Evolutionary conservation across 1,284 basidiomycete genomes (phyloP).

Genomic region (Cryptococcus sp.): DNA sequence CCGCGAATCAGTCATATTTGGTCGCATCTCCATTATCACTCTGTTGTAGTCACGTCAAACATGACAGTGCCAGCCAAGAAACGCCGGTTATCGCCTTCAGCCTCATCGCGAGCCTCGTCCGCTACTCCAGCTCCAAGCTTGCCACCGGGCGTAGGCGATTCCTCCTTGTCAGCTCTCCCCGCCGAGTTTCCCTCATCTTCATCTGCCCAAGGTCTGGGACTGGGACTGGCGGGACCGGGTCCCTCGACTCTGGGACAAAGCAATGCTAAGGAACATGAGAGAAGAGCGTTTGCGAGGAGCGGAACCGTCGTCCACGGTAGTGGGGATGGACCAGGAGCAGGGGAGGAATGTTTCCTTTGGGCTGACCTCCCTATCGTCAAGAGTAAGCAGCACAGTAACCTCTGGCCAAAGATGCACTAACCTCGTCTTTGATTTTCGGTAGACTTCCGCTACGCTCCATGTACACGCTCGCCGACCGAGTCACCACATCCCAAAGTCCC

Average conservation of each 20-base stretch:
- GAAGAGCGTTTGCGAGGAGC: conserved; percentile 13
- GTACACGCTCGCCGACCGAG: conserved; percentile 47
- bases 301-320: conserved; percentile 32
- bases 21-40: too few relatives aligned
- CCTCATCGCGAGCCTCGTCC: conserved; percentile 19
- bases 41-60: too few relatives aligned
- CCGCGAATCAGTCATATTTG: too few relatives aligned
- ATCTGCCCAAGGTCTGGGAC: conserved; percentile 5
- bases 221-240: conserved; percentile 17
- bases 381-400: conserved; percentile 4
- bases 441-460: conserved; percentile 55
- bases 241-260: conserved; percentile 17
- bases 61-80: conserved; percentile 3
- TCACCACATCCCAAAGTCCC: conserved; percentile 40
- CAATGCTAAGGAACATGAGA: conserved; percentile 13
- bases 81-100: conserved; percentile 15
- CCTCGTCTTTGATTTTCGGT: not conserved
- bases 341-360: conserved; percentile 51
- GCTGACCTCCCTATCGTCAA: conserved; percentile 50
- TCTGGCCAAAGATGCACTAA: not conserved
- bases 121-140: conserved; percentile 21
- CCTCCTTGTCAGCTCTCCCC: not conserved
- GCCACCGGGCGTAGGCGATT: not conserved
- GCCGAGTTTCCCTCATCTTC: conserved; percentile 5
- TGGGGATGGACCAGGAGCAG: conserved; percentile 39